phyloP scores from a whole-genome alignment of 2,329 filamentous ascomycete species.

The Cordyceps sp. region DNA sequence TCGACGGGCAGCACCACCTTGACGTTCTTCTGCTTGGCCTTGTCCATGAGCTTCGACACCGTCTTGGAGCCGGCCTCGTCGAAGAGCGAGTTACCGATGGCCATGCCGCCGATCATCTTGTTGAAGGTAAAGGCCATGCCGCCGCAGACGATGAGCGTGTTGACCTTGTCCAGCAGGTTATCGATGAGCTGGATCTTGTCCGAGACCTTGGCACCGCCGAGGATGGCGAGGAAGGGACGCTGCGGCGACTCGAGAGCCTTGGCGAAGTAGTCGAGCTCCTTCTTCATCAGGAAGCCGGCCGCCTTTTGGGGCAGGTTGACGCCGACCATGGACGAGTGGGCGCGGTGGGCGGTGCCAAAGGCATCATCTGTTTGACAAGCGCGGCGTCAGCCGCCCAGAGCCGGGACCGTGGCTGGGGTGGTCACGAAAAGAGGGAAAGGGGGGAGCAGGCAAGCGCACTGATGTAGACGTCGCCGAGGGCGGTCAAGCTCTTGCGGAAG shows the following conservation, averaged over 20 bases:
- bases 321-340: conserved; percentile 98
- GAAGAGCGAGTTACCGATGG: conserved; percentile 83
- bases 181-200: conserved; percentile 99
- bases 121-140: conserved; percentile 99
- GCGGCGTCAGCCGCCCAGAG: conserved; percentile 7
- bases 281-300: conserved; percentile 98
- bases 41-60: conserved; percentile 72
- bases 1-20: conserved; percentile 89
- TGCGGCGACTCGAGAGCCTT: conserved; percentile 86
- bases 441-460: conserved; percentile 60
- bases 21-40: conserved; percentile 93
- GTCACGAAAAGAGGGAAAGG: conserved; percentile 8
- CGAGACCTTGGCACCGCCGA: conserved; percentile 94
- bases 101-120: conserved; percentile 85
- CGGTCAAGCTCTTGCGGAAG: conserved; percentile 91
- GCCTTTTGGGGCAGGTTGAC: conserved; percentile 92
- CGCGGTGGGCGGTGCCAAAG: conserved; percentile 95
- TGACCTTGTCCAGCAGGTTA: conserved; percentile 95
- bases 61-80: conserved; percentile 91
- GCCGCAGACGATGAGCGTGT: conserved; percentile 92
- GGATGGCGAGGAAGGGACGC: conserved; percentile 94
- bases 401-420: neutral
- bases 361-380: conserved; percentile 56
- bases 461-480: conserved; percentile 88
- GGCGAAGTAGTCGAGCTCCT: conserved; percentile 99